These are phyloP conservation scores for Trypanosoma lewisi DNA, from an alignment of 208 protist species.

Conservation along the genomic window DNA sequence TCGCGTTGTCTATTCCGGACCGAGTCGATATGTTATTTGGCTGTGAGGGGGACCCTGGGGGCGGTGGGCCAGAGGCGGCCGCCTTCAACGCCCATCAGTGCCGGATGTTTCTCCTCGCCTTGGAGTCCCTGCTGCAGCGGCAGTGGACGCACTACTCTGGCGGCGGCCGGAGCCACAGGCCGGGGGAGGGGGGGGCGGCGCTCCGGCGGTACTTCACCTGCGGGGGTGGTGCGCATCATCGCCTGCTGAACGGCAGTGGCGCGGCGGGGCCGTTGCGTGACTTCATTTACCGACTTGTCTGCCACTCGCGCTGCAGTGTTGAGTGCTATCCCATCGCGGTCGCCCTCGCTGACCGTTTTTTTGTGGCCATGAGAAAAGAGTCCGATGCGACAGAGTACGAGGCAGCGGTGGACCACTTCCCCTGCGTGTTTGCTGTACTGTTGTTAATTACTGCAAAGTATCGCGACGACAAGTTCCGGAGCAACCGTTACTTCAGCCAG, in stretches of 20 bases:
- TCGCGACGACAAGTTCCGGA: slow-evolving; percentile 15
- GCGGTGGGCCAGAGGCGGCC: neutral
- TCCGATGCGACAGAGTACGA: neutral
- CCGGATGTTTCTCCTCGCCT: slow-evolving; percentile 18
- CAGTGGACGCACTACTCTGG: slow-evolving; percentile 14
- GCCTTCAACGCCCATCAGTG: slow-evolving; percentile 4
- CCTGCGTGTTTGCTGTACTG: slow-evolving; percentile 12
- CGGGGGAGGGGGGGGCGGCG: neutral
- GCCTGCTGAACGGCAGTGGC: slow-evolving; percentile 1
- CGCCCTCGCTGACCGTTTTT: slow-evolving; percentile 16
- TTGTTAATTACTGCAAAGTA: slow-evolving; percentile 16
- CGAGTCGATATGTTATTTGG: neutral
- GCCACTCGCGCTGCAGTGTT: slow-evolving; percentile 17
- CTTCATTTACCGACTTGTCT: slow-evolving; percentile 23
- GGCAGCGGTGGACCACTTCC: slow-evolving; percentile 1
- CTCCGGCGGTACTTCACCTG: neutral
- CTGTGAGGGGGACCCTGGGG: neutral
- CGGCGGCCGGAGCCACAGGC: neutral
- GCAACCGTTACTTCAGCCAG: slow-evolving; percentile 21
- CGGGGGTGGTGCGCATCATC: neutral
- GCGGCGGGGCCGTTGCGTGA: slow-evolving; percentile 13
- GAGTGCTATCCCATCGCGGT: slow-evolving; percentile 24
- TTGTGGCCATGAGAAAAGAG: neutral
- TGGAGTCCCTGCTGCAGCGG: slow-evolving; percentile 14
- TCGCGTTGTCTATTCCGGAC: neutral